phyloP scores from a whole-genome alignment of 1,284 basidiomycete species.

The Amylostereum chailletii region DNA sequence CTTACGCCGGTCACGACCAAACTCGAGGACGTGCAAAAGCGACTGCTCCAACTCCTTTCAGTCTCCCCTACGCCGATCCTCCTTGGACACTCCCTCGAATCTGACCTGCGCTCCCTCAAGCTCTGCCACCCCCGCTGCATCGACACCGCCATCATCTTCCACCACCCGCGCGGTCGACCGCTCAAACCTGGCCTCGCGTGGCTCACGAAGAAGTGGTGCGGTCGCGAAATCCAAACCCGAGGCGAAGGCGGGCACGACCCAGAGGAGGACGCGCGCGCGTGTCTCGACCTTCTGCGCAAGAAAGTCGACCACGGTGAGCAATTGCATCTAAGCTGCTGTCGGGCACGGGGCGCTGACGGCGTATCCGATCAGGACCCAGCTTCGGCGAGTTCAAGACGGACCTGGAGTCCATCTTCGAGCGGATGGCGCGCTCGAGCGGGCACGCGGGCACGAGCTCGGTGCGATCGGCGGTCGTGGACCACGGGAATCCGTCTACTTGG shows the following conservation, averaged over 20 bases:
- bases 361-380: constrained; percentile 40
- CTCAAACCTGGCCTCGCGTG: constrained; percentile 89
- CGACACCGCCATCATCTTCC: constrained; percentile 82
- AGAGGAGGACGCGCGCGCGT: constrained; percentile 85
- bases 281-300: constrained; percentile 71
- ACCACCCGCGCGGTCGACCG: constrained; percentile 84
- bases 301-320: constrained; percentile 65
- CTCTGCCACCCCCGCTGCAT: constrained; percentile 79
- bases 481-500: constrained; percentile 74
- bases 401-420: constrained; percentile 80
- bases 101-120: constrained; percentile 78
- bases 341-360: too few species aligned
- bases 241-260: constrained; percentile 83
- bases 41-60: constrained; percentile 50
- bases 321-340: not conserved
- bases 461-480: constrained; percentile 71
- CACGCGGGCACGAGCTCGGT: constrained; percentile 33
- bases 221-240: constrained; percentile 73
- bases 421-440: constrained; percentile 50
- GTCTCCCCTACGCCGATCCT: constrained; percentile 66
- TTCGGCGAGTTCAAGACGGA: constrained; percentile 85
- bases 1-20: constrained; percentile 67
- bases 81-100: constrained; percentile 91
- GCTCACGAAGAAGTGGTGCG: constrained; percentile 87
- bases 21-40: constrained; percentile 65